Conservation (phyloP, 2,329 filamentous ascomycete genomes). For the Corniculantispora saksenae region DNA sequence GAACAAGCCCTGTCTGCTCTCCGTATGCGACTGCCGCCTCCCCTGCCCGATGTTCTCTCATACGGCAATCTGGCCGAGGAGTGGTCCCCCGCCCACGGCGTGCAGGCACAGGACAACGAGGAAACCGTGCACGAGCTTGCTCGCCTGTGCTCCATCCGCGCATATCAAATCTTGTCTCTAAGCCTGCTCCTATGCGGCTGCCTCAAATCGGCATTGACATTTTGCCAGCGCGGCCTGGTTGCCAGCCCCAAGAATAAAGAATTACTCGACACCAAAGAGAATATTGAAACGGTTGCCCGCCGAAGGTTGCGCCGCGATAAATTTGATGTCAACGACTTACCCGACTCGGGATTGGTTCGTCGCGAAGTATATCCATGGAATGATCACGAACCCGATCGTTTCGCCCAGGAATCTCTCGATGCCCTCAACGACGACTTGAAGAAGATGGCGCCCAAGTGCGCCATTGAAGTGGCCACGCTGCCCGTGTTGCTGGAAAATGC, state of each 20-base stretch:
- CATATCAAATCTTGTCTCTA: slow-evolving; percentile 60
- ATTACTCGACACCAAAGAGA: slow-evolving; percentile 53
- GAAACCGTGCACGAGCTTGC: slow-evolving; percentile 44
- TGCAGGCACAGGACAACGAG: slow-evolving; percentile 35
- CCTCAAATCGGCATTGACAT: slow-evolving; percentile 66
- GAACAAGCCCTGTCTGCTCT: slow-evolving; percentile 62
- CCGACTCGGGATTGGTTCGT: slow-evolving; percentile 70
- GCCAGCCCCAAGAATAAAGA: slow-evolving; percentile 56
- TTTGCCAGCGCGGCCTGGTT: slow-evolving; percentile 62
- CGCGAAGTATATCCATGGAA: slow-evolving; percentile 73
- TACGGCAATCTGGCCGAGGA: slow-evolving; percentile 44
- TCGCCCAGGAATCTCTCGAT: slow-evolving; percentile 66
- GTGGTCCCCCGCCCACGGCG: slow-evolving; percentile 34
- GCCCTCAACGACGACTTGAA: slow-evolving; percentile 71
- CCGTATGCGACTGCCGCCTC: slow-evolving; percentile 33
- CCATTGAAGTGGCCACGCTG: slow-evolving; percentile 73
- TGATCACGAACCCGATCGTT: slow-evolving; percentile 67
- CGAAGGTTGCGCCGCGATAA: slow-evolving; percentile 48
- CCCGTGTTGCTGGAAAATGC: slow-evolving; percentile 67
- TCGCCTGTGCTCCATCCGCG: slow-evolving; percentile 53
- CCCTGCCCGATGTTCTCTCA: slow-evolving; percentile 47
- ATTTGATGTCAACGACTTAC: slow-evolving; percentile 57
- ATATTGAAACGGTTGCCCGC: slow-evolving; percentile 55
- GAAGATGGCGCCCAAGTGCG: slow-evolving; percentile 75
- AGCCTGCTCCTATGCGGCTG: slow-evolving; percentile 66